Percentiles rank a stretch among this genome's conserved stretches.
phyloP scores from a whole-genome alignment of 164 flowering plant species.

The Hamamelis virginiana region DNA sequence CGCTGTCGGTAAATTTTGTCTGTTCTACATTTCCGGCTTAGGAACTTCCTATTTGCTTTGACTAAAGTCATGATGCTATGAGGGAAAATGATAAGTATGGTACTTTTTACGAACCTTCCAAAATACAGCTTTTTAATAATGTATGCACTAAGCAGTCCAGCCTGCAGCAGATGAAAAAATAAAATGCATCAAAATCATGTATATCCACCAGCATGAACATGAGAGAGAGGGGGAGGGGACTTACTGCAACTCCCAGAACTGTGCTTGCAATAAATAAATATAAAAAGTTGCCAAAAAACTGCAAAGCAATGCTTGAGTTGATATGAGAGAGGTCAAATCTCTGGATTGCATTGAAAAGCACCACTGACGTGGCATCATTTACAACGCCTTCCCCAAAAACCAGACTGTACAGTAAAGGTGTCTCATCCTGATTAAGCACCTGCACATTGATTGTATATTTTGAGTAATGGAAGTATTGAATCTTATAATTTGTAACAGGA shows the following conservation, averaged over 20 bases:
- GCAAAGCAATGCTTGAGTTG: conserved; percentile 39
- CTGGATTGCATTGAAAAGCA: conserved; percentile 92
- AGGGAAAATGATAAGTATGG: background rate
- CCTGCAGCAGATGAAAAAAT: conserved; percentile 39
- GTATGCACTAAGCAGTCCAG: conserved; percentile 89
- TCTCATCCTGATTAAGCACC: conserved; percentile 96
- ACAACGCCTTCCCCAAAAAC: conserved; percentile 97
- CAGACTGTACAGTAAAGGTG: conserved; percentile 82
- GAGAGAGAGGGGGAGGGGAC: conserved; percentile 28
- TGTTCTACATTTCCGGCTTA: background rate
- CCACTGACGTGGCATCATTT: conserved; percentile 95
- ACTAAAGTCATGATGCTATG: background rate
- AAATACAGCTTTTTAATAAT: conserved; percentile 72
- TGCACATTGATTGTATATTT: conserved; percentile 26
- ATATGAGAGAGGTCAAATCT: conserved; percentile 73
- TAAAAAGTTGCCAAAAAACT: conserved; percentile 64
- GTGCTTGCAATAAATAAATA: conserved; percentile 78
- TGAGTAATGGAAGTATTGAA: background rate
- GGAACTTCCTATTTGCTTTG: background rate
- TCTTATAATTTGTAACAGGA: background rate
- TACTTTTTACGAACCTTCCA: conserved; percentile 49
- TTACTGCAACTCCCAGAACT: conserved; percentile 74
- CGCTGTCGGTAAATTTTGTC: too few species aligned
- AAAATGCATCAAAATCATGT: background rate
- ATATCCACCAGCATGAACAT: background rate